Conservation (phyloP, 129 eudicot genomes). For the Flaveria robusta region DNA sequence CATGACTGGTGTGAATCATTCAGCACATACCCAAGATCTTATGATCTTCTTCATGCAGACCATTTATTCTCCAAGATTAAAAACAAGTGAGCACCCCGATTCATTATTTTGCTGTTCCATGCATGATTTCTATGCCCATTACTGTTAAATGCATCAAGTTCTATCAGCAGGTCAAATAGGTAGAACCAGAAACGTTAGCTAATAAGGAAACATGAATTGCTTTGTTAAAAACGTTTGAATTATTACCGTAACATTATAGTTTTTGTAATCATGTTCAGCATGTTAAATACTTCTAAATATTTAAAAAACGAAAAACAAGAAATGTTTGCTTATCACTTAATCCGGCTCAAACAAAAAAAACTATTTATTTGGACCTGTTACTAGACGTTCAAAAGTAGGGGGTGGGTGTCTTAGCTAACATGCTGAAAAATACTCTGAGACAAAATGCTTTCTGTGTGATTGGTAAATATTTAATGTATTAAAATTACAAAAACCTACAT, state of each 20-base stretch:
- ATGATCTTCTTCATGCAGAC: conserved; percentile 94
- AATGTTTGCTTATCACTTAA: background rate
- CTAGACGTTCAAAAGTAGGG: background rate
- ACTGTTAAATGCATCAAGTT: background rate
- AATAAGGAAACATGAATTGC: conserved; percentile 4
- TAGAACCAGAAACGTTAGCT: too few relatives aligned
- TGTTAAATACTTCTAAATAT: background rate
- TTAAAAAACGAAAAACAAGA: background rate
- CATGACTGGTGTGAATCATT: conserved; percentile 96
- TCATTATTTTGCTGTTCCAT: conserved; percentile 12
- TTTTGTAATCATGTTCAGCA: background rate
- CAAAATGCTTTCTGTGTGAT: too few relatives aligned
- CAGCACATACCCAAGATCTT: conserved; percentile 89
- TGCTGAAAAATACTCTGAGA: too few relatives aligned
- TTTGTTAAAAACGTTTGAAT: background rate
- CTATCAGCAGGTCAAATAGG: background rate
- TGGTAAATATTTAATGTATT: too few relatives aligned
- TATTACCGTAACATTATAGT: background rate
- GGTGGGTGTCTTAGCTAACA: too few relatives aligned
- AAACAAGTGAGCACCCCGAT: conserved; percentile 45
- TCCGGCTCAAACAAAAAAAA: background rate
- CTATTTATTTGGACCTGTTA: background rate
- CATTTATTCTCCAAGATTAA: conserved; percentile 84
- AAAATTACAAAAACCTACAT: too few relatives aligned
- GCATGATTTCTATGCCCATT: background rate